Conservation (phyloP, 768 basidiomycete species). For the Suillus discolor region DNA sequence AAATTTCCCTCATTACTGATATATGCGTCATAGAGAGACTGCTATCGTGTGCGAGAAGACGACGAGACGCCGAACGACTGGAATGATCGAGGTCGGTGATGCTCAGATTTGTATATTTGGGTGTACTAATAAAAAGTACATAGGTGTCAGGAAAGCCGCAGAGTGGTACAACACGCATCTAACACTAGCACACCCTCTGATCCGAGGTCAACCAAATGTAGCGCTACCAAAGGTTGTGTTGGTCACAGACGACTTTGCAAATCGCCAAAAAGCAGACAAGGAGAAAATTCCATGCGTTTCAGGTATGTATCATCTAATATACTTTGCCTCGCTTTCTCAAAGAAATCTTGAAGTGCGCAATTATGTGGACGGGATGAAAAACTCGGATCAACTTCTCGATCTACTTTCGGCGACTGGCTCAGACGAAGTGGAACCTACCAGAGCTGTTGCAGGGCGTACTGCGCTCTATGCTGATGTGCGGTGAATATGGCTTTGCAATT, state of each 20-base stretch:
- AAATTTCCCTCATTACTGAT: background rate
- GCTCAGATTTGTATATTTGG: background rate
- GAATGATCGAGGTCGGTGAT: conserved; percentile 81
- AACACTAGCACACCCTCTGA: conserved; percentile 47
- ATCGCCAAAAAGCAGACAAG: conserved; percentile 71
- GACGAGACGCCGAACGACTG: conserved; percentile 89
- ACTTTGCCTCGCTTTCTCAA: background rate
- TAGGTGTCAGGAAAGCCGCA: conserved; percentile 87
- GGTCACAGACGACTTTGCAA: conserved; percentile 88
- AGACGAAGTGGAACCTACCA: conserved; percentile 65
- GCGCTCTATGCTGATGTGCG: conserved; percentile 77
- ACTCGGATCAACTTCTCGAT: conserved; percentile 72
- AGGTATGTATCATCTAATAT: conserved; percentile 42
- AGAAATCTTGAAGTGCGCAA: conserved; percentile 53
- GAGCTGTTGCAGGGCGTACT: conserved; percentile 52
- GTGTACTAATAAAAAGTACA: background rate
- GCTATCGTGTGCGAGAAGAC: conserved; percentile 74
- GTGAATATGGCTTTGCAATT: background rate
- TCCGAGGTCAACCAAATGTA: conserved; percentile 49
- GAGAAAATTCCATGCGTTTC: conserved; percentile 64
- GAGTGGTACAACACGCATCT: conserved; percentile 87
- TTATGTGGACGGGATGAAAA: conserved; percentile 78
- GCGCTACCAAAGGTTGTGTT: conserved; percentile 69
- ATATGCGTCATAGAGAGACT: conserved; percentile 58
- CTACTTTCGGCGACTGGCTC: conserved; percentile 72